phyloP scores from a whole-genome alignment of 805 yeast species.

The Spathaspora arborariae region DNA sequence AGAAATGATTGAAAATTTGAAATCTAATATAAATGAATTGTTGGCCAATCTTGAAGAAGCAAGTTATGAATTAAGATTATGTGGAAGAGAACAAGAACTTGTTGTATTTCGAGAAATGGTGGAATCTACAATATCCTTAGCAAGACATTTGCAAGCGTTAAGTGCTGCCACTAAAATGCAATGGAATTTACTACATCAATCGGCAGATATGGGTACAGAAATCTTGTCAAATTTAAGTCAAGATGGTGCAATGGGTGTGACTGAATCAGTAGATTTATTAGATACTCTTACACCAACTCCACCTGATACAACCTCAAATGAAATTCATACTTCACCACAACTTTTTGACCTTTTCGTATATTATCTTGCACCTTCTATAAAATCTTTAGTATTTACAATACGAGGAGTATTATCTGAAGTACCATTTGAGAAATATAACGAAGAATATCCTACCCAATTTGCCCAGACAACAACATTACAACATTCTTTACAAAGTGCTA shows the following conservation, averaged over 20 bases:
- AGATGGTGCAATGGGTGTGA: conserved; percentile 12
- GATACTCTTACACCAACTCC: conserved; percentile 12
- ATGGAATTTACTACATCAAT: conserved; percentile 45
- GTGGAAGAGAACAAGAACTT: conserved; percentile 57
- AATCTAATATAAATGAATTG: conserved; percentile 36
- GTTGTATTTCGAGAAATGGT: conserved; percentile 43
- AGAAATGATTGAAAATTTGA: conserved; percentile 34
- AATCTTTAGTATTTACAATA: conserved; percentile 61
- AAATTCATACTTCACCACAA: conserved; percentile 34
- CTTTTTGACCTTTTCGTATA: conserved; percentile 64
- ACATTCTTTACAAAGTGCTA: conserved; percentile 47
- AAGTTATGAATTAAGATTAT: conserved; percentile 51
- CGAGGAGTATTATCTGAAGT: conserved; percentile 56
- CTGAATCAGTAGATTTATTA: conserved; percentile 26
- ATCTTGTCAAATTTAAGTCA: conserved; percentile 12
- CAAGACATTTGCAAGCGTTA: conserved; percentile 62
- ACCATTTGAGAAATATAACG: conserved; percentile 44
- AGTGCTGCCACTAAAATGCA: conserved; percentile 67
- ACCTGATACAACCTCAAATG: conserved; percentile 16
- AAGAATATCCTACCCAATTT: conserved; percentile 27
- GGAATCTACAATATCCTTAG: conserved; percentile 46
- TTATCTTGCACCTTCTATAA: conserved; percentile 69
- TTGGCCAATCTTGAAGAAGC: conserved; percentile 51
- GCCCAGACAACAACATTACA: conserved; percentile 42
- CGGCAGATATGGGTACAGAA: background rate